These are phyloP conservation scores for Aspergillus cejpii DNA, from an alignment of 2,329 filamentous ascomycete species.

Conservation along the genomic window DNA sequence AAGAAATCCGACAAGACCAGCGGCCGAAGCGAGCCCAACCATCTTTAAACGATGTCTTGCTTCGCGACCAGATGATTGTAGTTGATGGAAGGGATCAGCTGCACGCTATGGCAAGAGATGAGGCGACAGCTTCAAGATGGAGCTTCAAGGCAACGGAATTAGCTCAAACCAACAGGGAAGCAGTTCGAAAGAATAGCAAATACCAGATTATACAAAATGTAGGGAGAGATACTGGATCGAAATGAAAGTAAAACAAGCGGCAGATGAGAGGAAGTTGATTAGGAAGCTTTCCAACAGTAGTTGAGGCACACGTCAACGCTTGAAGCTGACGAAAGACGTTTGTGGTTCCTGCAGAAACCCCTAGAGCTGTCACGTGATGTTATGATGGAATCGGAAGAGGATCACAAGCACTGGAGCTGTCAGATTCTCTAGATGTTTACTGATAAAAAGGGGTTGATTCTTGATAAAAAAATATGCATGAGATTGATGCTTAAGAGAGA, in stretches of 20 bases:
- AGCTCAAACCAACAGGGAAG: constrained; percentile 15
- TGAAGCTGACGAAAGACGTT: constrained; percentile 24
- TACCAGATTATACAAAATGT: constrained; percentile 18
- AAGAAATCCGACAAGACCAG: constrained; percentile 89
- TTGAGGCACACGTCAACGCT: constrained; percentile 32
- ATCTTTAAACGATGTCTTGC: constrained; percentile 47
- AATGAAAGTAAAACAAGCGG: constrained; percentile 21
- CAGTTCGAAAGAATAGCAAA: constrained; percentile 11
- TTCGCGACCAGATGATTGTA: constrained; percentile 7
- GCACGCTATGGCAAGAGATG: constrained; percentile 25
- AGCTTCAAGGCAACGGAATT: constrained; percentile 22
- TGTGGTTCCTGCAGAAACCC: constrained; percentile 24
- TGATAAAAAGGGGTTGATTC: no score
- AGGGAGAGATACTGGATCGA: constrained; percentile 16
- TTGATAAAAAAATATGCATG: no score
- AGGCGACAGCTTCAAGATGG: constrained; percentile 28
- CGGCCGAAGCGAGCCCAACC: constrained; percentile 90
- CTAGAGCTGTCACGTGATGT: constrained; percentile 21
- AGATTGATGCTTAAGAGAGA: no score
- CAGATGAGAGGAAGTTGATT: constrained; percentile 16
- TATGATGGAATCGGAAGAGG: constrained; percentile 9
- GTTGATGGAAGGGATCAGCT: constrained; percentile 11
- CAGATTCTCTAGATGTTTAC: background rate
- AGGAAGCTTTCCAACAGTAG: constrained; percentile 16
- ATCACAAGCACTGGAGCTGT: background rate